phyloP scores from a whole-genome alignment of 2,329 filamentous ascomycete genomes.

The Aureobasidium sp. region DNA sequence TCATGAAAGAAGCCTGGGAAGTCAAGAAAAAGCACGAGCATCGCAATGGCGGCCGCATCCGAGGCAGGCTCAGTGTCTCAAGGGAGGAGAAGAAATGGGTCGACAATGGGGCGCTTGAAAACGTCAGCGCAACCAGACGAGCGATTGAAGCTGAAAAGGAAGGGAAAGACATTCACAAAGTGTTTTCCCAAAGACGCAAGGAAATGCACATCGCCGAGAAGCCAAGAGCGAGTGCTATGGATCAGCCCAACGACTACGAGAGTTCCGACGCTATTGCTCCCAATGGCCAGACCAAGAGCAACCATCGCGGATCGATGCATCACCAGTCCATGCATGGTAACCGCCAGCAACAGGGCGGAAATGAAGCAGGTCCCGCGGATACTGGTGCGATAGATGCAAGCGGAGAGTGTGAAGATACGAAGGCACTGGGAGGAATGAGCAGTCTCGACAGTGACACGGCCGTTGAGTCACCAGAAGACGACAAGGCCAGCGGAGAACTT shows the following conservation, averaged over 20 bases:
- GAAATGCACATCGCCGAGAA: constrained; percentile 25
- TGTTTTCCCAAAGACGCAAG: constrained; percentile 24
- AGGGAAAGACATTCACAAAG: constrained; percentile 25
- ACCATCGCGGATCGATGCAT: neutral
- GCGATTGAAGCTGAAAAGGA: constrained; percentile 24
- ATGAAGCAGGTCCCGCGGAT: neutral
- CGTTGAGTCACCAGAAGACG: neutral
- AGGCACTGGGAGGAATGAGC: neutral
- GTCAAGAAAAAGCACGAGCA: constrained; percentile 22
- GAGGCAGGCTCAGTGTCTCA: constrained; percentile 22
- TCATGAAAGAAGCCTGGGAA: constrained; percentile 31
- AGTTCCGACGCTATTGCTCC: neutral
- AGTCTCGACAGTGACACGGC: constrained; percentile 8
- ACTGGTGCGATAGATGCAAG: constrained; percentile 11
- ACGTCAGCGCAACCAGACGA: constrained; percentile 26
- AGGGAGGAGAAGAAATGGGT: constrained; percentile 27
- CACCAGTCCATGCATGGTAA: constrained; percentile 6
- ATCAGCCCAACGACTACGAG: constrained; percentile 19
- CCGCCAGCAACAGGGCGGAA: neutral
- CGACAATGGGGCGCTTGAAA: constrained; percentile 29
- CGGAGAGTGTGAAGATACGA: neutral
- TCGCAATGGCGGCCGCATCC: constrained; percentile 20
- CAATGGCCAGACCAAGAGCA: constrained; percentile 1
- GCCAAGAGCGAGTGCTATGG: constrained; percentile 26
- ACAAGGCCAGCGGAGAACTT: neutral